Evolutionary conservation across 2,329 filamentous ascomycete genomes (phyloP).

Genomic region (Cercospora sojina): DNA sequence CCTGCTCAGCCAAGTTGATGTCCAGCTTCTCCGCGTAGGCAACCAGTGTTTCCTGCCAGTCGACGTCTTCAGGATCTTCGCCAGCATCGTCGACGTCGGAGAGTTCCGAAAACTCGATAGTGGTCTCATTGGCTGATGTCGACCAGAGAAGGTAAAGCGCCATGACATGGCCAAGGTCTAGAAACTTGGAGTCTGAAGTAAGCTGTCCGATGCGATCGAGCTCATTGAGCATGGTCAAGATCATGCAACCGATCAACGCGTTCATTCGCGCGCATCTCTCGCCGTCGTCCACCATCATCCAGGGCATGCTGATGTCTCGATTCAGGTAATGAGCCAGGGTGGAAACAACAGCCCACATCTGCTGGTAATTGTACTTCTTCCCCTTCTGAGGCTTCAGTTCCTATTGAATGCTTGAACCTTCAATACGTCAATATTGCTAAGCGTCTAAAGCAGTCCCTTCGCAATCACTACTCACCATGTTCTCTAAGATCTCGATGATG

Average conservation of each 20-base stretch:
- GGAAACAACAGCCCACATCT: slow-evolving; percentile 16
- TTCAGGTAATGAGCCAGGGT: slow-evolving; percentile 12
- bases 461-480: not conserved
- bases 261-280: slow-evolving; percentile 7
- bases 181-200: slow-evolving; percentile 8
- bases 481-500: slow-evolving; percentile 13
- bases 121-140: not conserved
- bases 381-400: slow-evolving; percentile 14
- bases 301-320: slow-evolving; percentile 11
- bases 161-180: slow-evolving; percentile 11
- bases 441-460: not conserved
- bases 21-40: not conserved
- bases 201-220: slow-evolving; percentile 15
- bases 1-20: not conserved
- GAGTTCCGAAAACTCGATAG: slow-evolving; percentile 1
- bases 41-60: not conserved
- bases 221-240: slow-evolving; percentile 15
- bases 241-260: slow-evolving; percentile 9
- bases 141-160: slow-evolving; percentile 11
- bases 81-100: not conserved
- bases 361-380: slow-evolving; percentile 13
- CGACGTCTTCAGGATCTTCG: not conserved
- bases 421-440: not conserved
- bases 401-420: slow-evolving; percentile 13
- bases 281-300: slow-evolving; percentile 14